Evolutionary conservation across 805 yeast genomes (phyloP).

Genomic region (Starmerella apis): DNA sequence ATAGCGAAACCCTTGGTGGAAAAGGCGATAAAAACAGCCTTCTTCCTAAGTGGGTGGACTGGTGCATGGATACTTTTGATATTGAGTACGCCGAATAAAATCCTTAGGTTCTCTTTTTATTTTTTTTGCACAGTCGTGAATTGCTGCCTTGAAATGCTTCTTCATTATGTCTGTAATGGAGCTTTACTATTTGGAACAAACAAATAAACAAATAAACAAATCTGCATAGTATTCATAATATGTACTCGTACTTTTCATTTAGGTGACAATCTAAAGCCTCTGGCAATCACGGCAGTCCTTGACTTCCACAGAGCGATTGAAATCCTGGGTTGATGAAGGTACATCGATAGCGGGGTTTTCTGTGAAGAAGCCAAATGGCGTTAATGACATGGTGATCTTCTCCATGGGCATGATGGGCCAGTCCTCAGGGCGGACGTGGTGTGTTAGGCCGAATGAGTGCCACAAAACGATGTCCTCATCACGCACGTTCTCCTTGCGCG

Average conservation of each 20-base stretch:
- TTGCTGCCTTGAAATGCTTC: no score
- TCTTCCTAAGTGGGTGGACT: slow-evolving; percentile 53
- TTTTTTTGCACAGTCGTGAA: no score
- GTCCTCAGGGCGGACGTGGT: slow-evolving; percentile 61
- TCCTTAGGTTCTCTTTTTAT: not conserved
- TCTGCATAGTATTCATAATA: not conserved
- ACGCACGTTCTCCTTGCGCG: slow-evolving; percentile 47
- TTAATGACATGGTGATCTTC: slow-evolving; percentile 52
- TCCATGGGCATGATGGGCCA: slow-evolving; percentile 87
- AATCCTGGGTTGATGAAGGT: slow-evolving; percentile 55
- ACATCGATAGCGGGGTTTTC: slow-evolving; percentile 71
- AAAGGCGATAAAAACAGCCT: not conserved
- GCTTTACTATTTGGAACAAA: not conserved
- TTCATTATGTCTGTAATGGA: no score
- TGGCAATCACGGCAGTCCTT: slow-evolving; percentile 26
- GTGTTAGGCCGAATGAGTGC: slow-evolving; percentile 75
- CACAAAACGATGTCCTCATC: slow-evolving; percentile 66
- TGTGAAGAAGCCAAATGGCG: slow-evolving; percentile 66
- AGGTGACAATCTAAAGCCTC: slow-evolving; percentile 14
- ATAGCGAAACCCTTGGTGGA: slow-evolving; percentile 49
- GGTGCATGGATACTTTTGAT: slow-evolving; percentile 59
- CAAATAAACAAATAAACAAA: not conserved
- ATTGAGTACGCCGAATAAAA: slow-evolving; percentile 50
- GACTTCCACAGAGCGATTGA: slow-evolving; percentile 50
- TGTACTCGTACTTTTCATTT: not conserved